Evolutionary conservation across 805 yeast species (phyloP), one percentile per base, ranked within the genome.

Genomic region (Huiozyma sinensis): DNA sequence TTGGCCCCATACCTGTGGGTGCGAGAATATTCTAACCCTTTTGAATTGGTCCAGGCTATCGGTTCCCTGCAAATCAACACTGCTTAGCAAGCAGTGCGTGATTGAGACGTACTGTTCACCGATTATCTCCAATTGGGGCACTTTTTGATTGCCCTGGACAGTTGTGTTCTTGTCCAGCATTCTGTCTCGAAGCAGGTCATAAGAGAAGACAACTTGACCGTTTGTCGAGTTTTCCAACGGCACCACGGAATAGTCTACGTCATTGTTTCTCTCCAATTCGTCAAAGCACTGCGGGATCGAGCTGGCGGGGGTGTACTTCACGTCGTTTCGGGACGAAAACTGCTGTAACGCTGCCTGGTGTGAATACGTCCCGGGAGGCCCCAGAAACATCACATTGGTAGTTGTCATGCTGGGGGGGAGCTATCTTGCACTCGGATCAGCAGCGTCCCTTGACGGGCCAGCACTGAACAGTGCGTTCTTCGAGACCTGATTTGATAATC

Each of bases 1-100:
- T 60, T 90, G 98, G 7, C 96, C 94, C 98, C 98, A 90, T 0
- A 89, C 98, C 61, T 90, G 98, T 1, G 98, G 97, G 63, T 90
- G 98, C 3, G 96, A 84, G 65, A 84, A 85, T 13, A 90, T 73
- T 31, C 70, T 74, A 42, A 88, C 72, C 10, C 70, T 59, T 11
- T 72, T 59, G 28, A 47, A 53, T 10, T 45, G 41, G 1, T 36
- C n/a, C 7, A 49, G 10, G 12, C 38, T 31, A 4, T 41, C 29
- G 11, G 39, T 7, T 4, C 30, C 1, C 60, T 50, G 60, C 66
- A 5, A 80, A 64, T 47, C 80, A 6, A 67, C 34, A 0, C 59
- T 43, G 4, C 58, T 41, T n/a, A 63, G 51, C 28, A 90, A 68
- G 59, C 82, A 81, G 65, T 92, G 97, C 46, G 79, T 81, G 47